Percentiles rank a stretch among this genome's conserved stretches.
These are phyloP conservation scores for Umbellularia californica DNA, from an alignment of 164 flowering plant species.

Conservation along the genomic window DNA sequence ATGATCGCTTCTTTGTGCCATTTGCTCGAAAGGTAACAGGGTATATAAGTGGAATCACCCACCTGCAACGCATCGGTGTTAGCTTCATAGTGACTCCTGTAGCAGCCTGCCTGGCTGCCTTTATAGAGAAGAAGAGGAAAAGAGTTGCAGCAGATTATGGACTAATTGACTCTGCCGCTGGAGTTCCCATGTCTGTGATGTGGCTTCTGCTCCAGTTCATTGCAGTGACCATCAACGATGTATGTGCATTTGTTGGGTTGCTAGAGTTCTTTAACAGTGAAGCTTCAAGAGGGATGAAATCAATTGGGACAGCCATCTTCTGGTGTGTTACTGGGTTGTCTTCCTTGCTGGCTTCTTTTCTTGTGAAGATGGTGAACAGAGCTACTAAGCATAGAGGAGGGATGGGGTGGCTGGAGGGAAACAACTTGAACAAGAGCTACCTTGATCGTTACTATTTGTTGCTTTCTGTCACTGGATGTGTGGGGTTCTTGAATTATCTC, in stretches of 20 bases:
- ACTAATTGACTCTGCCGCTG: not conserved
- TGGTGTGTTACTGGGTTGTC: constrained; percentile 66
- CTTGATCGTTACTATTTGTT: constrained; percentile 32
- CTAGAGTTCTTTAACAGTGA: constrained; percentile 74
- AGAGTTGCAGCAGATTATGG: constrained; percentile 23
- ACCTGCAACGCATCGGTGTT: constrained; percentile 52
- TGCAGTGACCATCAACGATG: constrained; percentile 7
- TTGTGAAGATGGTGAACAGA: constrained; percentile 45
- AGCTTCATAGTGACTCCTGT: constrained; percentile 26
- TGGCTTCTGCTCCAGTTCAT: constrained; percentile 8
- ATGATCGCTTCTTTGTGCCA: constrained; percentile 51
- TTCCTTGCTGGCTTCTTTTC: constrained; percentile 57
- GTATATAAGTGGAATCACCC: constrained; percentile 42
- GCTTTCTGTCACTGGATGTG: constrained; percentile 15
- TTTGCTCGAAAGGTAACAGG: constrained; percentile 27
- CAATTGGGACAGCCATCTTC: constrained; percentile 53
- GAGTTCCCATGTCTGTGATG: constrained; percentile 10
- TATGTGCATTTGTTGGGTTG: constrained; percentile 31
- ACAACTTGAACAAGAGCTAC: constrained; percentile 22
- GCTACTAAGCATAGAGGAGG: constrained; percentile 25
- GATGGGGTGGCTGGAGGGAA: constrained; percentile 32
- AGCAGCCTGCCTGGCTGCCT: constrained; percentile 54
- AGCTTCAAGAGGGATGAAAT: constrained; percentile 67
- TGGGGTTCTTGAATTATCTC: constrained; percentile 14
- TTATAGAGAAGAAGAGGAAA: constrained; percentile 51